Percentiles rank a stretch among this genome's conserved stretches.
phyloP scores from a whole-genome alignment of 306 rosid species.

The Astragalus membranaceus region DNA sequence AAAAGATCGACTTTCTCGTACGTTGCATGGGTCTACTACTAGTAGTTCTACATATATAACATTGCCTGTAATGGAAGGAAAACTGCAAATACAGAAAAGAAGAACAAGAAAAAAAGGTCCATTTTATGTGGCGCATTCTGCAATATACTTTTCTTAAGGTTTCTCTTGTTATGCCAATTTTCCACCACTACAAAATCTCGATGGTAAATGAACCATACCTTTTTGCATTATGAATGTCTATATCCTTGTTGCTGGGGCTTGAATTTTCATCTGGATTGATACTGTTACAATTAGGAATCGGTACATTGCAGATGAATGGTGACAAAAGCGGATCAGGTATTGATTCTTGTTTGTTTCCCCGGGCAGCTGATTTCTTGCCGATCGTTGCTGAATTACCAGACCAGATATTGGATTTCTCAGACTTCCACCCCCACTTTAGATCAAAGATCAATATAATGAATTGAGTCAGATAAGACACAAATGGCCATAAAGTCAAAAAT shows the following conservation, averaged over 20 bases:
- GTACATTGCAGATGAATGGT: slow-evolving; percentile 49
- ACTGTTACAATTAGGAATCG: slow-evolving; percentile 25
- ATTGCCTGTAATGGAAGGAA: neutral
- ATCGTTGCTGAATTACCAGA: slow-evolving; percentile 44
- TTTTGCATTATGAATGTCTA: slow-evolving; percentile 23
- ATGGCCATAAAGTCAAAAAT: slow-evolving; percentile 8
- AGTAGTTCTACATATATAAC: neutral
- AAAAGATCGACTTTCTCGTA: too few relatives aligned
- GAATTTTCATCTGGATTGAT: slow-evolving; percentile 28
- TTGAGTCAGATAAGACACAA: slow-evolving; percentile 9
- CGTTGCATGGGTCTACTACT: too few relatives aligned
- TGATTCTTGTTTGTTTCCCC: slow-evolving; percentile 43
- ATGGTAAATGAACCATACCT: slow-evolving; percentile 40
- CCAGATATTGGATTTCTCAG: slow-evolving; percentile 51
- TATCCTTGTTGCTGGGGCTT: slow-evolving; percentile 22
- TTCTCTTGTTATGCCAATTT: neutral
- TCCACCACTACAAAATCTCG: neutral
- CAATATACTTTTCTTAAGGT: neutral
- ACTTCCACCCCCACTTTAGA: slow-evolving; percentile 58
- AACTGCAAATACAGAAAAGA: neutral
- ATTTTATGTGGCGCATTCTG: neutral
- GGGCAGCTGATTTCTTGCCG: slow-evolving; percentile 43
- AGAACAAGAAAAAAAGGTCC: neutral
- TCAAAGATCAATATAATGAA: neutral
- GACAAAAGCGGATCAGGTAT: slow-evolving; percentile 73